phyloP scores from a whole-genome alignment of 805 yeast species.

The Schizosaccharomyces octosporus region DNA sequence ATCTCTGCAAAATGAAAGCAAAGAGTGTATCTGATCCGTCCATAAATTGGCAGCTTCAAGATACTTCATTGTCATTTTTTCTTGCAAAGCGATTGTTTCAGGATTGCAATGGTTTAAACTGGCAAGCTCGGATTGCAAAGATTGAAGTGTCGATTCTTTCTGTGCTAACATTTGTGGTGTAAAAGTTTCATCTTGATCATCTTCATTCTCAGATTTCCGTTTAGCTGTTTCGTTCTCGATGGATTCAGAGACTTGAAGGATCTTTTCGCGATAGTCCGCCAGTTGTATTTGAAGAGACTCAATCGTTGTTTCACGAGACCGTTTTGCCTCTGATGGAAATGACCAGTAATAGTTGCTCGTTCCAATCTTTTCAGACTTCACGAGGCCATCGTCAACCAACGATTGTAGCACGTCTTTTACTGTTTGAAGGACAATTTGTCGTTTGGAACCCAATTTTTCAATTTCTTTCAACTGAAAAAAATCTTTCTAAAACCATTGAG shows the following conservation, averaged over 20 bases:
- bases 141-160: slow-evolving; percentile 3
- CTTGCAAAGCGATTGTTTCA: slow-evolving; percentile 2
- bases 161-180: background rate
- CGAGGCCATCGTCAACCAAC: slow-evolving; percentile 25
- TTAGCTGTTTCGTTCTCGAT: background rate
- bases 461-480: slow-evolving; percentile 28
- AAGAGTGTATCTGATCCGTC: slow-evolving; percentile 21
- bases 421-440: slow-evolving; percentile 29
- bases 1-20: slow-evolving; percentile 17
- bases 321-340: slow-evolving; percentile 7
- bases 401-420: slow-evolving; percentile 26
- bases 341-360: slow-evolving; percentile 16
- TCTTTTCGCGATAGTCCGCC: background rate
- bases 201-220: background rate
- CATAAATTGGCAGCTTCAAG: slow-evolving; percentile 3
- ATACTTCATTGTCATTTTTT: slow-evolving; percentile 4
- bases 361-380: slow-evolving; percentile 32
- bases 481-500: slow-evolving; percentile 3
- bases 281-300: slow-evolving; percentile 4
- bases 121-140: slow-evolving; percentile 1
- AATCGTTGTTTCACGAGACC: slow-evolving; percentile 5
- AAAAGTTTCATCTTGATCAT: slow-evolving; percentile 3
- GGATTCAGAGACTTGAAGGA: background rate
- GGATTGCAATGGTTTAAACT: slow-evolving; percentile 6
- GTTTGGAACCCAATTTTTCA: slow-evolving; percentile 21